Evolutionary conservation across 495 filamentous ascomycete genomes (phyloP).

Genomic region (Neurospora sublineolata): DNA sequence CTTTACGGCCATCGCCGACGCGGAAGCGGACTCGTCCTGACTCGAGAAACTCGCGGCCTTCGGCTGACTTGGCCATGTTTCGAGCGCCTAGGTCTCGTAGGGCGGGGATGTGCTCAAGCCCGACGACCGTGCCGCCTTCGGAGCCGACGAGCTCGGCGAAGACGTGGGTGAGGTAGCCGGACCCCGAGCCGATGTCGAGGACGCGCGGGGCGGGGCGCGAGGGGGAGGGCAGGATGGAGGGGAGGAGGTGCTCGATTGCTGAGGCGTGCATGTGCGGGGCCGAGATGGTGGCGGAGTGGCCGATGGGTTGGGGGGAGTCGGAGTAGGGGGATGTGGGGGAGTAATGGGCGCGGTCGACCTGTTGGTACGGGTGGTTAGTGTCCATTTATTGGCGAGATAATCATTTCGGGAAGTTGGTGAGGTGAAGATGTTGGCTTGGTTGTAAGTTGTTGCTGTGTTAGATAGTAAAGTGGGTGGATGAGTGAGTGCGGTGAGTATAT

Average conservation of each 20-base stretch:
- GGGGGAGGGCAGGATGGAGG: conserved; percentile 40
- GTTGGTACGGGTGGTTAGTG: background rate
- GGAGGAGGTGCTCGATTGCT: conserved; percentile 56
- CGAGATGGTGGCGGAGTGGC: conserved; percentile 78
- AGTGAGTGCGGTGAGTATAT: too few species aligned
- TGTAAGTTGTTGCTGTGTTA: too few species aligned
- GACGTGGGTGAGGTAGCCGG: conserved; percentile 85
- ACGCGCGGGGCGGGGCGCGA: conserved; percentile 39
- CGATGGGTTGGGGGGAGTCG: conserved; percentile 85
- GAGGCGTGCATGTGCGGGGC: conserved; percentile 96
- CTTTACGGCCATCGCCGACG: conserved; percentile 69
- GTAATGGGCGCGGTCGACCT: conserved; percentile 91
- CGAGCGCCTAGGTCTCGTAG: conserved; percentile 58
- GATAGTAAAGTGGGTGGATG: too few species aligned
- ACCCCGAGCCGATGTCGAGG: conserved; percentile 83
- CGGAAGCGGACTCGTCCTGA: conserved; percentile 58
- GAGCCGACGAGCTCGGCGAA: conserved; percentile 66
- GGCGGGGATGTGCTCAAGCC: conserved; percentile 77
- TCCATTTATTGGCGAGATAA: too few species aligned
- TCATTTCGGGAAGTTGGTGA: too few species aligned
- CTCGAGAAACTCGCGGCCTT: conserved; percentile 52
- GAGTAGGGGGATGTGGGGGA: conserved; percentile 57
- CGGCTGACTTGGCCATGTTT: conserved; percentile 63
- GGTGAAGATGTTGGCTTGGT: too few species aligned
- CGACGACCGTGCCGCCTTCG: conserved; percentile 52